Evolutionary conservation across 805 yeast species (phyloP), one percentile per base, ranked within the genome.

Genomic region (Monosporozyma siamensis): DNA sequence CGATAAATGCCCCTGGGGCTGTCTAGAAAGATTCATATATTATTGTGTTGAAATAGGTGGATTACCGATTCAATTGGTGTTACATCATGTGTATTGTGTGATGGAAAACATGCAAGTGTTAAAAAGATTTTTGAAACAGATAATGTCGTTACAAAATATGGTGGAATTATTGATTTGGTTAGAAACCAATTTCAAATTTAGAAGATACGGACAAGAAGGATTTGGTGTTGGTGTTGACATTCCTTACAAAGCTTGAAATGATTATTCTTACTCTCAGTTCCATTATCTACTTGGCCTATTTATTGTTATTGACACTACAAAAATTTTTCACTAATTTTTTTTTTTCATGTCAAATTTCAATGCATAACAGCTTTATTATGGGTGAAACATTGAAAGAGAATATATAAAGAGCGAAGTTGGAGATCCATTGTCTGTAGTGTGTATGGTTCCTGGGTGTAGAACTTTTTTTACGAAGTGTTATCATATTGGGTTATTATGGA

Each of bases 81-180:
- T 87, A 59, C 96, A 90, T 56, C 97, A 90, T 63, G 59, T 92
- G 42, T 75, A 83, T 9, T 84, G 92, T 59, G 90, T 92, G 97
- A 62, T 88, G 48, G 84, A 78, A 32, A 61, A 56, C 32, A 70
- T 71, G 46, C 68, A 64, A 41, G 43, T 80, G 7, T 55, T 70
- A 2, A 75, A 73, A 49, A 51, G 58, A 1, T 61, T 74, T 35
- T 67, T 77, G 37, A 75, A 75, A 50, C 78, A 74, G 47, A 66
- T 92, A 71, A 88, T 88, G 69, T 73, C 72, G 38, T 59, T 72
- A 39, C 71, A 68, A 22, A 69, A 70, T 34, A 62, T 84, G 46
- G 68, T 78, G 5, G 84, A 82, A 45, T 59, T 90, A 52, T 59
- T 87, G 17, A 95, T 86, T 54, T 90, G 88, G 84, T 77, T 92